phyloP scores from a whole-genome alignment of 1,284 basidiomycete genomes.

The Malassezia arunalokei region DNA sequence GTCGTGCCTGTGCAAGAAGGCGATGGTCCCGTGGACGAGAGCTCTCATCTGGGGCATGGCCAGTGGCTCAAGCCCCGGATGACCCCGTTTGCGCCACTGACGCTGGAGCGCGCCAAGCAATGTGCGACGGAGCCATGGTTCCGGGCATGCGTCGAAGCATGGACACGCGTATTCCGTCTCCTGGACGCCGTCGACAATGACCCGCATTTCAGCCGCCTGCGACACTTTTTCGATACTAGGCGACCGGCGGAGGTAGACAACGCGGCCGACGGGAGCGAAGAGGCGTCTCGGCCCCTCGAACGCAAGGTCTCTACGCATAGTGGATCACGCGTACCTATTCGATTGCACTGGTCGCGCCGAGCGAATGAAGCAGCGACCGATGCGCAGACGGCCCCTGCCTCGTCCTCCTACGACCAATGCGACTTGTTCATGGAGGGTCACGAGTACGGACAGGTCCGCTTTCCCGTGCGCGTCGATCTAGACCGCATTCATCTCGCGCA shows the following conservation, averaged over 20 bases:
- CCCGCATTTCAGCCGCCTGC: conserved; percentile 29
- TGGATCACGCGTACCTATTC: not conserved
- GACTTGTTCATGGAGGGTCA: not conserved
- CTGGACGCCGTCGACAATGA: conserved; percentile 34
- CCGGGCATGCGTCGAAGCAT: conserved; percentile 21
- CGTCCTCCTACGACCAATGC: not conserved
- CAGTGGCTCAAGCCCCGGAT: conserved; percentile 23
- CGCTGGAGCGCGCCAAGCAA: conserved; percentile 26
- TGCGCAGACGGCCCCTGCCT: not conserved
- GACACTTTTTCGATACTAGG: conserved; percentile 38
- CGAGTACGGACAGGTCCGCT: conserved; percentile 14
- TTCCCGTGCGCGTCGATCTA: conserved; percentile 32
- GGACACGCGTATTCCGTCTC: conserved; percentile 24
- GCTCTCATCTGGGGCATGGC: conserved; percentile 18
- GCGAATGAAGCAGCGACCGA: not conserved
- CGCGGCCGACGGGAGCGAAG: conserved; percentile 15
- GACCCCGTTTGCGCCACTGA: conserved; percentile 19
- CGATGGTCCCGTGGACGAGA: conserved; percentile 8
- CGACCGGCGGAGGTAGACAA: conserved; percentile 15
- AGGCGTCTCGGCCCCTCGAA: not conserved
- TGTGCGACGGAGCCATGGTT: conserved; percentile 20
- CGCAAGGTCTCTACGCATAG: conserved; percentile 11
- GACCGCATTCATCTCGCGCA: conserved; percentile 26
- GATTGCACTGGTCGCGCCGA: conserved; percentile 8
- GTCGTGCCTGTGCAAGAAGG: conserved; percentile 15